Conservation (phyloP, 2,329 filamentous ascomycete genomes). For the Ascochyta rabiei region DNA sequence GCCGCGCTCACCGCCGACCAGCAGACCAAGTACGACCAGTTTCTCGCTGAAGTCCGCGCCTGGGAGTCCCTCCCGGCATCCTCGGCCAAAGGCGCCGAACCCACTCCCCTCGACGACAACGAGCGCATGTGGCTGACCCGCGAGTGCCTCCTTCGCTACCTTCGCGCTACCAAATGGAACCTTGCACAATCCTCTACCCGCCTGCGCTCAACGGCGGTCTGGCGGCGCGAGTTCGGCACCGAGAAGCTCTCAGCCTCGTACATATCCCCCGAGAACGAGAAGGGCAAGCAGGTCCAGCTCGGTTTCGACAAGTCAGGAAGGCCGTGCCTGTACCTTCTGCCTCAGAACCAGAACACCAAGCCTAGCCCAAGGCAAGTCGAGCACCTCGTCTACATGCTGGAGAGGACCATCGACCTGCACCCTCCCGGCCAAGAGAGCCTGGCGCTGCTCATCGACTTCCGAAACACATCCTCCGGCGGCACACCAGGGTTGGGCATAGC, state of each 20-base stretch:
- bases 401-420: conserved; percentile 87
- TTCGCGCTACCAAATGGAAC: conserved; percentile 89
- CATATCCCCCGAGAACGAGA: conserved; percentile 93
- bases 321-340: conserved; percentile 91
- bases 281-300: conserved; percentile 89
- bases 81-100: conserved; percentile 62
- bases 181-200: conserved; percentile 76
- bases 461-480: conserved; percentile 73
- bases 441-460: conserved; percentile 90
- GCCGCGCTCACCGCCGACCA: conserved; percentile 75
- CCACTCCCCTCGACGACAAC: conserved; percentile 71
- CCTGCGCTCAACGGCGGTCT: conserved; percentile 79
- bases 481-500: conserved; percentile 79
- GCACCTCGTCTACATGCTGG: conserved; percentile 95
- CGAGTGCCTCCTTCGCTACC: conserved; percentile 90
- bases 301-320: conserved; percentile 85
- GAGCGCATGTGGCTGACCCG: conserved; percentile 91
- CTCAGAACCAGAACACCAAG: conserved; percentile 91
- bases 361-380: conserved; percentile 84
- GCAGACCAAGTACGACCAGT: conserved; percentile 76
- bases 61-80: conserved; percentile 75
- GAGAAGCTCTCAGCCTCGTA: conserved; percentile 77
- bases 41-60: conserved; percentile 71
- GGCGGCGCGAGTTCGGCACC: conserved; percentile 90
- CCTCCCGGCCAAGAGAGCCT: conserved; percentile 84